Base-by-base conservation (phyloP, 768 basidiomycete species). In the Russula emetica region DNA sequence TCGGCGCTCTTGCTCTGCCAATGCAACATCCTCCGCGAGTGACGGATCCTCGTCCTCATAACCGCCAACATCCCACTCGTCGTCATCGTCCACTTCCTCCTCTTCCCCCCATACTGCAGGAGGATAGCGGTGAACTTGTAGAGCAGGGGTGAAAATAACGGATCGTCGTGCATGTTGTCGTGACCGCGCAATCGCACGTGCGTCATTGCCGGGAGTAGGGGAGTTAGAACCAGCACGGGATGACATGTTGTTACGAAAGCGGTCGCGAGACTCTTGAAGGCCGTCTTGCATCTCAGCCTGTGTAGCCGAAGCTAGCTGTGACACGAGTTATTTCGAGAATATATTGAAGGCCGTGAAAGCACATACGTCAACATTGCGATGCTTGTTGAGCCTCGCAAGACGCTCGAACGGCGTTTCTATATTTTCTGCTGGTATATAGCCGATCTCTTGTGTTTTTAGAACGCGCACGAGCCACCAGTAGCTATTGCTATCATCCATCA, bases 391-490 rank as follows among this genome's bases (percentile, higher is more conserved):
- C 62, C 97, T 79, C 0, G 97, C 97, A 7, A 98, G 83, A 40
- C 97, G 83, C 73, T 99, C 97, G 70, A 94, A 97, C 0, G 97
- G 97, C 0, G 97, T 99, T 74, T 99, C 97, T 69, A 99, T 98
- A 74, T 98, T 98, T 77, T 99, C 97, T 0, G 97, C 97, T 20
- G 97, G 97, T 55, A 99, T 98, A 74, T 99, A 99, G 0, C 97
- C 97, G 18, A 99, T 93, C 71, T 97, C 94, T 75, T 98, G 94
- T 9, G 96, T 98, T 78, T 98, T 98, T 67, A 99, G 86, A 10
- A 99, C 97, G 53, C 94, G 85, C 9, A 99, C 96, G 55, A 98
- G 90, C 97, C 97, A 98, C 97, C 97, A 98, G 77, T 99, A 99
- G 76, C 92, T 93, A 75, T 99, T 98, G 62, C 88, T 93, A 74